Evolutionary conservation across 2,329 filamentous ascomycete genomes (phyloP), one percentile per base, ranked within the genome.

Genomic region (Cordyceps tenuipes): DNA sequence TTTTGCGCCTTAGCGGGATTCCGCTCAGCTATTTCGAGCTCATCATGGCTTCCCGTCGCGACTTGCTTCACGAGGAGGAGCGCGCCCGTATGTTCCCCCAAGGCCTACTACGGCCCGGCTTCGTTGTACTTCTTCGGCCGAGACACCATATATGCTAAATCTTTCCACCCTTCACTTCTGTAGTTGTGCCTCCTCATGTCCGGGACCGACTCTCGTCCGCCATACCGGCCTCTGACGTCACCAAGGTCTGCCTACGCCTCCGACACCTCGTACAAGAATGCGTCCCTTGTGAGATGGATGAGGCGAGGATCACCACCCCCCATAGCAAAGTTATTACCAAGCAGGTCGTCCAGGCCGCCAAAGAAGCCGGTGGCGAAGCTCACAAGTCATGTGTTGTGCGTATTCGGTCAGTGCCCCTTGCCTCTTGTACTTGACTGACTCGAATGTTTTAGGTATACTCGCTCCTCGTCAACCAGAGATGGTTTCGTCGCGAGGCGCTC

Each of bases 211-310:
- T 86, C 48, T 74, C 84, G 47, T 86, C 89, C 12, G 85, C 88
- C 31, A 85, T 93, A 41, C 83, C 90, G 1, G 80, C 92, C 13
- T 79, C 82, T 62, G 88, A 94, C 67, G 92, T 97, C 63, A 97
- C 93, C 63, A 92, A 92, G 71, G 82, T 95, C 60, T 93, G 92
- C 29, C 82, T 99, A 17, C 90, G 91, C 61, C 79, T 99, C 64
- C 95, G 93, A 68, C 91, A 95, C 70, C 85, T 96, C 66, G 86
- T 99, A 67, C 91, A 96, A 73, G 84, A 91, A 71, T 87, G 91
- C 59, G 84, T 99, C 29, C 90, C 93, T 1, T 97, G 90, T 76
- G 94, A 99, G 73, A 80, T 99, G 44, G 87, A 94, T 61, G 85
- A 90, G 69, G 79, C 79, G 5, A 78, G 83, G 60, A 80, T 99